Conservation (phyloP, 352 stramenopile species). For the Peronospora tabacina region DNA sequence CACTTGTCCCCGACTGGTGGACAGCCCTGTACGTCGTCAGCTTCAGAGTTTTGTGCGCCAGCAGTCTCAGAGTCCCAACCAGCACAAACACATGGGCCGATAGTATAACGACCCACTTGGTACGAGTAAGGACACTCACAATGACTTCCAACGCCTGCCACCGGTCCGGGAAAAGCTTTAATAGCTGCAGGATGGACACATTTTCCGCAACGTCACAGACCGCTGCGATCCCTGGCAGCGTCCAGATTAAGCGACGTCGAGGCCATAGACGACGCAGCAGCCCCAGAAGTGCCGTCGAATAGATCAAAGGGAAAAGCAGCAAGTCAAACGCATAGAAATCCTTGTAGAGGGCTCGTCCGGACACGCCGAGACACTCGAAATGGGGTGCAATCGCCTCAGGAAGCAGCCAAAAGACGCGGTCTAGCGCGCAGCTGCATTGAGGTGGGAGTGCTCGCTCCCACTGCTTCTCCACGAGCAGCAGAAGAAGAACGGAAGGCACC, state of each 20-base stretch:
- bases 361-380: conserved; percentile 29
- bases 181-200: conserved; percentile 31
- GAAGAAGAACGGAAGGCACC: conserved; percentile 33
- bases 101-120: conserved; percentile 34
- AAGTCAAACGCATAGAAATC: conserved; percentile 45
- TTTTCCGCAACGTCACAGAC: conserved; percentile 42
- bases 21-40: not conserved
- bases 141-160: conserved; percentile 22
- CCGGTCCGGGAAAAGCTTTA: conserved; percentile 30
- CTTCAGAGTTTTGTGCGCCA: not conserved
- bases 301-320: conserved; percentile 43
- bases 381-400: conserved; percentile 27
- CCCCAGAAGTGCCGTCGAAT: conserved; percentile 26
- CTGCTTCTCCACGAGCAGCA: conserved; percentile 26
- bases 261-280: conserved; percentile 31
- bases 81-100: conserved; percentile 18
- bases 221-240: conserved; percentile 26
- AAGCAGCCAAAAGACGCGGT: conserved; percentile 29
- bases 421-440: conserved; percentile 33
- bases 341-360: conserved; percentile 31
- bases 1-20: not conserved
- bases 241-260: conserved; percentile 4
- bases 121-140: conserved; percentile 26
- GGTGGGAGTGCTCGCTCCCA: conserved; percentile 28
- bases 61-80: conserved; percentile 8